Evolutionary conservation across 2,329 filamentous ascomycete genomes (phyloP).

Genomic region (Penicillium sp.): DNA sequence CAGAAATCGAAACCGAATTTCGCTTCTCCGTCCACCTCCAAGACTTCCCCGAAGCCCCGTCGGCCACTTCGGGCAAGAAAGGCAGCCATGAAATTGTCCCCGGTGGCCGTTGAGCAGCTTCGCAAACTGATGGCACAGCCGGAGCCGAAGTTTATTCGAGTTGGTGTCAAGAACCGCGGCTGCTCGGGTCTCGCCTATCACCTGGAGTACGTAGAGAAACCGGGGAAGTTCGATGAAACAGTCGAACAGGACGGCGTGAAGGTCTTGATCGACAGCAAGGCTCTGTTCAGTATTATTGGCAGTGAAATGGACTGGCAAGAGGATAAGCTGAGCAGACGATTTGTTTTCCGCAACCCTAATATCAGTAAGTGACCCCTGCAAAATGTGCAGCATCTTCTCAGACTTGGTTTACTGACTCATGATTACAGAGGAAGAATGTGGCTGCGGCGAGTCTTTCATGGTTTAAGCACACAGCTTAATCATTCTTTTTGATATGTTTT

Average conservation of each 20-base stretch:
- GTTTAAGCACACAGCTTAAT: conserved; percentile 43
- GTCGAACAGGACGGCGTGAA: conserved; percentile 96
- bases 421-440: conserved; percentile 86
- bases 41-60: conserved; percentile 53
- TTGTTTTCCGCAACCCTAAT: conserved; percentile 95
- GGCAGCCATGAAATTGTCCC: conserved; percentile 83
- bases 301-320: conserved; percentile 99
- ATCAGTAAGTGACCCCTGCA: conserved; percentile 70
- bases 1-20: conserved; percentile 60
- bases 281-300: conserved; percentile 94
- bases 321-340: conserved; percentile 87
- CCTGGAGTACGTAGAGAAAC: conserved; percentile 90
- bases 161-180: conserved; percentile 89
- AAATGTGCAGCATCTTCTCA: not conserved
- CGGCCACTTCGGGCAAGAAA: conserved; percentile 77
- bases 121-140: conserved; percentile 75
- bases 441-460: conserved; percentile 96
- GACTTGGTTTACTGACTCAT: conserved; percentile 19
- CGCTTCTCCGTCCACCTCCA: conserved; percentile 32
- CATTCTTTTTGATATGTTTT: conserved; percentile 11
- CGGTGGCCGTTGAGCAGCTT: conserved; percentile 75
- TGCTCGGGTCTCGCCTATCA: conserved; percentile 93
- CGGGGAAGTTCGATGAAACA: conserved; percentile 81
- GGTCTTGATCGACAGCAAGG: conserved; percentile 95
- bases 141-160: conserved; percentile 86